Evolutionary conservation across 768 basidiomycete species (phyloP).

Genomic region (Pisolithus sp.): DNA sequence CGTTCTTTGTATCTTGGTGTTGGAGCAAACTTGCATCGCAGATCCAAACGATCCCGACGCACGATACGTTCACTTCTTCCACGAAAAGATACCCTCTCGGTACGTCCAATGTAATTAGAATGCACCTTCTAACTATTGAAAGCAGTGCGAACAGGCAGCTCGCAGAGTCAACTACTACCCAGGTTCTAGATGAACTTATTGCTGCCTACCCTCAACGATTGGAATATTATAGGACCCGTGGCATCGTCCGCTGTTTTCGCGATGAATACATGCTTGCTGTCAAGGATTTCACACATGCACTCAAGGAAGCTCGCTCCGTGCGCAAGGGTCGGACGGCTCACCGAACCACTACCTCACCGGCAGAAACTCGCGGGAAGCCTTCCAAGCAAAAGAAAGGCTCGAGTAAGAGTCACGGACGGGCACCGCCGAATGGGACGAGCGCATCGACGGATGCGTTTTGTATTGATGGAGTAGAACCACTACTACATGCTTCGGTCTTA

Average conservation of each 20-base stretch:
- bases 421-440: slow-evolving; percentile 62
- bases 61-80: slow-evolving; percentile 88
- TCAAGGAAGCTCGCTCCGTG: slow-evolving; percentile 66
- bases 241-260: slow-evolving; percentile 83
- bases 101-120: slow-evolving; percentile 29
- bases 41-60: slow-evolving; percentile 77
- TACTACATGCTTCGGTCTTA: slow-evolving; percentile 65
- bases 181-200: slow-evolving; percentile 76
- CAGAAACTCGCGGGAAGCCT: slow-evolving; percentile 35
- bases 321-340: slow-evolving; percentile 62
- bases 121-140: slow-evolving; percentile 12
- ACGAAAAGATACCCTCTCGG: slow-evolving; percentile 93
- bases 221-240: slow-evolving; percentile 85
- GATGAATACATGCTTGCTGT: slow-evolving; percentile 72
- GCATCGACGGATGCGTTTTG: slow-evolving; percentile 34
- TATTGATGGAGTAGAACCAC: slow-evolving; percentile 42
- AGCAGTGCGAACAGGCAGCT: slow-evolving; percentile 53
- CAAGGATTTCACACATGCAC: slow-evolving; percentile 75
- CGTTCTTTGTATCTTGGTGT: not conserved
- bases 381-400: slow-evolving; percentile 53
- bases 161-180: slow-evolving; percentile 75
- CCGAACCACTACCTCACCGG: slow-evolving; percentile 33
- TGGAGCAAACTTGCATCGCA: slow-evolving; percentile 20
- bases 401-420: slow-evolving; percentile 51
- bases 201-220: slow-evolving; percentile 64